phyloP scores from a whole-genome alignment of 2,329 filamentous ascomycete species.

The Harringtonia lauricola region DNA sequence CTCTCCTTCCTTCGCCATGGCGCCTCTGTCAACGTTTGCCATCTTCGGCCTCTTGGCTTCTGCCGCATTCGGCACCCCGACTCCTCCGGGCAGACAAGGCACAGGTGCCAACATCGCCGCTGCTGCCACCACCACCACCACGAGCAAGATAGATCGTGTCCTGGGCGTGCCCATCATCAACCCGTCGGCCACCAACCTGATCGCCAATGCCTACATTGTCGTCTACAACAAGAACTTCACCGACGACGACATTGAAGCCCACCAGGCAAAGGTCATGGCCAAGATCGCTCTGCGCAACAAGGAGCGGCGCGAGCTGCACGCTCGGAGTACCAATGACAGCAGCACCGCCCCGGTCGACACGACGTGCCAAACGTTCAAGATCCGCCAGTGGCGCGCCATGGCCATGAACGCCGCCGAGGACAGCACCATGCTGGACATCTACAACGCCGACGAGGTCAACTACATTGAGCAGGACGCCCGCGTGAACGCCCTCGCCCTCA shows the following conservation, averaged over 20 bases:
- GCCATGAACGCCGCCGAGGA: conserved; percentile 23
- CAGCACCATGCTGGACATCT: conserved; percentile 28
- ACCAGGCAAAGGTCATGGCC: conserved; percentile 35
- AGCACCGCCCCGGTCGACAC: neutral
- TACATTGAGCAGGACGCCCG: conserved; percentile 35
- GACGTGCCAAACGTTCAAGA: conserved; percentile 31
- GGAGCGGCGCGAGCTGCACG: conserved; percentile 33
- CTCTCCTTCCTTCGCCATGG: conserved; percentile 12
- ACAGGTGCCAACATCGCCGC: neutral
- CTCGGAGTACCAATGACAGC: neutral
- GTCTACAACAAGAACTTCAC: conserved; percentile 48
- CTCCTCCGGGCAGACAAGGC: conserved; percentile 8
- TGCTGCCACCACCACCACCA: conserved; percentile 2
- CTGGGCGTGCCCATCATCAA: conserved; percentile 39
- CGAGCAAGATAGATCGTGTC: conserved; percentile 3
- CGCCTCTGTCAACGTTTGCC: conserved; percentile 8
- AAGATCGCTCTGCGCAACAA: conserved; percentile 41
- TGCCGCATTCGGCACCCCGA: neutral
- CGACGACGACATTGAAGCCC: conserved; percentile 34
- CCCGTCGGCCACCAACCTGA: conserved; percentile 31
- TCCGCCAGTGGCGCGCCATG: conserved; percentile 42
- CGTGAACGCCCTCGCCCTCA: conserved; percentile 26
- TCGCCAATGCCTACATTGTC: conserved; percentile 51
- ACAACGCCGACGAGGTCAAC: conserved; percentile 28
- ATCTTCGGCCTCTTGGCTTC: conserved; percentile 6